Evolutionary conservation across 352 stramenopile species (phyloP).

Genomic region (Phytophthora lateralis): DNA sequence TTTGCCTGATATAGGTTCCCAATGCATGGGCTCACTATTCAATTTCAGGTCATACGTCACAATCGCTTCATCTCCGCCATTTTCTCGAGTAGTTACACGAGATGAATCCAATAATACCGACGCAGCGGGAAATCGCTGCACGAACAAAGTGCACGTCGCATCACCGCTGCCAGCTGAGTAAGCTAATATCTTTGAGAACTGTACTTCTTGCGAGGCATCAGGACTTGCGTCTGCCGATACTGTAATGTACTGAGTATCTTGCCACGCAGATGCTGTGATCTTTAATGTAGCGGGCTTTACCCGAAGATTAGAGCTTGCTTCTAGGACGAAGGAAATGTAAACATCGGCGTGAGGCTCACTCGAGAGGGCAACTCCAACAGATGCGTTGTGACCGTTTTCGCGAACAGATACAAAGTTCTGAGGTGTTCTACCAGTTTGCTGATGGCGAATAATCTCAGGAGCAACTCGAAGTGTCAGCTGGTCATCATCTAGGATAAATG

Average conservation of each 20-base stretch:
- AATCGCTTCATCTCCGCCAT: constrained; percentile 33
- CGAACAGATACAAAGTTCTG: constrained; percentile 47
- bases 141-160: constrained; percentile 30
- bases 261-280: constrained; percentile 42
- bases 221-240: constrained; percentile 23
- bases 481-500: constrained; percentile 63
- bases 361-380: constrained; percentile 39
- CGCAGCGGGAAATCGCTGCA: constrained; percentile 49
- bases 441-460: constrained; percentile 45
- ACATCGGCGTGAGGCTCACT: constrained; percentile 51
- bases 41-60: constrained; percentile 46
- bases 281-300: constrained; percentile 36
- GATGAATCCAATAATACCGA: constrained; percentile 49
- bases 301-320: constrained; percentile 27
- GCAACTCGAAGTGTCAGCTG: constrained; percentile 40
- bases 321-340: constrained; percentile 36
- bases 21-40: constrained; percentile 67
- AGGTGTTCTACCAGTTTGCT: constrained; percentile 26
- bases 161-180: constrained; percentile 41
- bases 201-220: constrained; percentile 16
- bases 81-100: constrained; percentile 38
- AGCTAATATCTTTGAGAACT: constrained; percentile 34
- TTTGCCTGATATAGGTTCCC: constrained; percentile 46
- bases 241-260: constrained; percentile 24
- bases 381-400: constrained; percentile 48